Evolutionary conservation across 179 eudicot species (phyloP).

Genomic region (Silene noctiflora): DNA sequence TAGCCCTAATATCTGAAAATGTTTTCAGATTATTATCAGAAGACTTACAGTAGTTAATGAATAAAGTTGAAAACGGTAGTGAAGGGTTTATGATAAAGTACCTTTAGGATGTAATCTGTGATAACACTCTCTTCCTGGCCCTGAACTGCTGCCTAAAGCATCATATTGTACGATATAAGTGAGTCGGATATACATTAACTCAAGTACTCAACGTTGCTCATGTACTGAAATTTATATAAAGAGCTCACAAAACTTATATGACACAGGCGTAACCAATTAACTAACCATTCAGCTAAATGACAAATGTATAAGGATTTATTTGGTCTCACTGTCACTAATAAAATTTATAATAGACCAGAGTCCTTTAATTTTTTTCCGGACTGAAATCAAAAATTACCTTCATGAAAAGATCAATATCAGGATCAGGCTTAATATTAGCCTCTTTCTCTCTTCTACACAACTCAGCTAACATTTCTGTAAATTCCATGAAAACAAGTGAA

Average conservation of each 20-base stretch:
- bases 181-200: neutral
- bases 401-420: slow-evolving; percentile 50
- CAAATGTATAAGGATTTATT: too few relatives aligned
- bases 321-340: too few relatives aligned
- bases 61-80: too few relatives aligned
- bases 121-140: slow-evolving; percentile 39
- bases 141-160: slow-evolving; percentile 33
- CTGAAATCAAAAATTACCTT: slow-evolving; percentile 26
- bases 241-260: too few relatives aligned
- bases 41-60: neutral
- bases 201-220: too few relatives aligned
- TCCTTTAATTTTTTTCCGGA: too few relatives aligned
- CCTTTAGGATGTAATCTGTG: slow-evolving; percentile 45
- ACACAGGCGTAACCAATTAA: too few relatives aligned
- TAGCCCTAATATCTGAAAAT: slow-evolving; percentile 35
- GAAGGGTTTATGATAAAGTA: neutral
- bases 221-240: too few relatives aligned
- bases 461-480: slow-evolving; percentile 47
- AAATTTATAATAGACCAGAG: too few relatives aligned
- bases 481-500: slow-evolving; percentile 1
- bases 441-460: slow-evolving; percentile 47
- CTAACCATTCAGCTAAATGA: too few relatives aligned
- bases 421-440: slow-evolving; percentile 49
- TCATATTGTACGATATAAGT: neutral
- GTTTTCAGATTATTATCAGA: neutral